These are phyloP conservation scores for Diaporthe destruens DNA, from an alignment of 2,329 filamentous ascomycete species.

Conservation along the genomic window DNA sequence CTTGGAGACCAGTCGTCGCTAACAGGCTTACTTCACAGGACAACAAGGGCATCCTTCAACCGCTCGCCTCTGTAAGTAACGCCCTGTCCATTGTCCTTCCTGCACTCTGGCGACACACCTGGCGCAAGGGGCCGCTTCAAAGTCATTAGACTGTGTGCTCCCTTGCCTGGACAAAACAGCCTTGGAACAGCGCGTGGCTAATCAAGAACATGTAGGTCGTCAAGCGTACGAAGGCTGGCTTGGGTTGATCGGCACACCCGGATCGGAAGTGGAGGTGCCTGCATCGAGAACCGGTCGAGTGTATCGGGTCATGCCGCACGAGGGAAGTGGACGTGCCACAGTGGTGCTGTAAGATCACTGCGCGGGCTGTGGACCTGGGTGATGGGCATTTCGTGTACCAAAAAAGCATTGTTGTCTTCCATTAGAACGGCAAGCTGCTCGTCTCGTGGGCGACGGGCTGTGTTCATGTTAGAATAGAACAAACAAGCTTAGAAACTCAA, in stretches of 20 bases:
- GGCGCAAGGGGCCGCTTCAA: too few relatives aligned
- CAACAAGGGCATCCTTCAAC: conserved; percentile 90
- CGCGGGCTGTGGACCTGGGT: background rate
- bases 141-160: background rate
- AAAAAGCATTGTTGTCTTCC: background rate
- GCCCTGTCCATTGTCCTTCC: background rate
- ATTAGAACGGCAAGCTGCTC: background rate
- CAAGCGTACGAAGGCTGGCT: conserved; percentile 85
- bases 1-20: background rate
- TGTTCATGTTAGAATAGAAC: background rate
- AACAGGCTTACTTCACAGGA: conserved; percentile 63
- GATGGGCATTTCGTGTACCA: background rate
- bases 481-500: background rate
- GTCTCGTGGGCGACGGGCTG: background rate
- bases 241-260: conserved; percentile 66
- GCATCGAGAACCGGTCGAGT: background rate
- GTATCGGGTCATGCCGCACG: background rate
- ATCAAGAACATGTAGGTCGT: conserved; percentile 74
- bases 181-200: background rate
- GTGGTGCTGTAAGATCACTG: background rate
- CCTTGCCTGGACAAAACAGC: background rate
- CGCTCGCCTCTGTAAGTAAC: conserved; percentile 64
- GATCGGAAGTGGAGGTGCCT: background rate
- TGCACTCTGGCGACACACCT: too few relatives aligned
- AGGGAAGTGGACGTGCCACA: background rate